phyloP scores from a whole-genome alignment of 495 filamentous ascomycete genomes.

The Aspergillus sclerotiicarbonarius region DNA sequence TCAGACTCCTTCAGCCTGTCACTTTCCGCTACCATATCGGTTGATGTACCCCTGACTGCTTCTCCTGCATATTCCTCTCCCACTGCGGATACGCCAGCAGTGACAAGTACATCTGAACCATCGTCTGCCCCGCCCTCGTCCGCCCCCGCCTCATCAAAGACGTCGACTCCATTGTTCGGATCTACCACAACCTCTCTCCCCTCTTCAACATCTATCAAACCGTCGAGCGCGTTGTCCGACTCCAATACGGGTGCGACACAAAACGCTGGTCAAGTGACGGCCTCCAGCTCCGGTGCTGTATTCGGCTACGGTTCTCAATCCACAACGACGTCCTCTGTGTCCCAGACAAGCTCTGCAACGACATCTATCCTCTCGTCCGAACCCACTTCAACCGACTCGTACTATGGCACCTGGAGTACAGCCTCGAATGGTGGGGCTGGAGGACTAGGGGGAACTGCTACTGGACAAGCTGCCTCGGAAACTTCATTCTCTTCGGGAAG shows the following conservation, averaged over 20 bases:
- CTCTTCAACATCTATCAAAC: neutral
- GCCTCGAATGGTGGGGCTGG: constrained; percentile 6
- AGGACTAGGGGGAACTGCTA: constrained; percentile 6
- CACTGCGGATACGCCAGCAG: constrained; percentile 14
- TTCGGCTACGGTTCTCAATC: neutral
- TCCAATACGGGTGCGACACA: neutral
- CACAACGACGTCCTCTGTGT: constrained; percentile 11
- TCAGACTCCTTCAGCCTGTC: neutral
- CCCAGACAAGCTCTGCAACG: constrained; percentile 4
- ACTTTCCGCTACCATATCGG: neutral
- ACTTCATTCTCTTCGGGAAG: constrained; percentile 2
- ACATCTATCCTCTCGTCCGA: constrained; percentile 2
- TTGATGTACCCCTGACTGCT: neutral
- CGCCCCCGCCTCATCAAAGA: neutral
- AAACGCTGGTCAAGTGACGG: neutral
- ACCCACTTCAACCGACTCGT: neutral
- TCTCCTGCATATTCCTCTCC: constrained; percentile 15
- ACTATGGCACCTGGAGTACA: neutral
- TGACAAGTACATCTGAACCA: constrained; percentile 5
- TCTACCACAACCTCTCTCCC: constrained; percentile 4
- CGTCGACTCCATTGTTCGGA: constrained; percentile 8
- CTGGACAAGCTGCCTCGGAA: constrained; percentile 5
- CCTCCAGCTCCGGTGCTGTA: neutral
- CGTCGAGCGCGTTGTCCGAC: neutral
- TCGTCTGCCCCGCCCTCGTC: constrained; percentile 2